Evolutionary conservation across 495 filamentous ascomycete genomes (phyloP).

Genomic region (Darksidea phi): DNA sequence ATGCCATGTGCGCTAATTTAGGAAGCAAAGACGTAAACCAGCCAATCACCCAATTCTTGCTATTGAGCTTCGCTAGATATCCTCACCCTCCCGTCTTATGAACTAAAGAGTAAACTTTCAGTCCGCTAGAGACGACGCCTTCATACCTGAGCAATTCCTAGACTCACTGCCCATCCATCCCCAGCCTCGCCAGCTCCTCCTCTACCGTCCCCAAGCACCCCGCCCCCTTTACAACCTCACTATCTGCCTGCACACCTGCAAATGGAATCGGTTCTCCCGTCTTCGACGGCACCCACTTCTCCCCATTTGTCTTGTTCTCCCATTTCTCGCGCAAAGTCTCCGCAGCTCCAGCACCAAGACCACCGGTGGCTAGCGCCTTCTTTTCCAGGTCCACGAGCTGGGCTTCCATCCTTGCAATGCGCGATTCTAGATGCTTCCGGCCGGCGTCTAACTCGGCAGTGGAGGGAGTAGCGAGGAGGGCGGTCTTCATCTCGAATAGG

Average conservation of each 20-base stretch:
- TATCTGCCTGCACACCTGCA: conserved; percentile 26
- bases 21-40: no score
- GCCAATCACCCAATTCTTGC: no score
- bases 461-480: conserved; percentile 4
- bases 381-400: conserved; percentile 11
- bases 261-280: conserved; percentile 22
- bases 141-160: no score
- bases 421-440: conserved; percentile 3
- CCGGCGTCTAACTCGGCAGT: conserved; percentile 6
- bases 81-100: no score
- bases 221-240: conserved; percentile 17
- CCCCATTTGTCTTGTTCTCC: conserved; percentile 4
- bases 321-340: background rate
- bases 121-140: no score
- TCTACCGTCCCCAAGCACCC: conserved; percentile 12
- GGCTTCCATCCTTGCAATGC: conserved; percentile 3
- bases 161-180: background rate
- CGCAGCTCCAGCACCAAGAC: conserved; percentile 6
- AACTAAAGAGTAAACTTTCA: no score
- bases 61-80: no score
- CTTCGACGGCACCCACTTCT: conserved; percentile 6
- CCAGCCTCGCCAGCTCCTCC: conserved; percentile 6
- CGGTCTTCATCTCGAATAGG: conserved; percentile 17
- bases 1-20: no score
- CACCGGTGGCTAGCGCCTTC: conserved; percentile 8